phyloP scores from a whole-genome alignment of 2,329 filamentous ascomycete species.

The Plectosphaerella plurivora region DNA sequence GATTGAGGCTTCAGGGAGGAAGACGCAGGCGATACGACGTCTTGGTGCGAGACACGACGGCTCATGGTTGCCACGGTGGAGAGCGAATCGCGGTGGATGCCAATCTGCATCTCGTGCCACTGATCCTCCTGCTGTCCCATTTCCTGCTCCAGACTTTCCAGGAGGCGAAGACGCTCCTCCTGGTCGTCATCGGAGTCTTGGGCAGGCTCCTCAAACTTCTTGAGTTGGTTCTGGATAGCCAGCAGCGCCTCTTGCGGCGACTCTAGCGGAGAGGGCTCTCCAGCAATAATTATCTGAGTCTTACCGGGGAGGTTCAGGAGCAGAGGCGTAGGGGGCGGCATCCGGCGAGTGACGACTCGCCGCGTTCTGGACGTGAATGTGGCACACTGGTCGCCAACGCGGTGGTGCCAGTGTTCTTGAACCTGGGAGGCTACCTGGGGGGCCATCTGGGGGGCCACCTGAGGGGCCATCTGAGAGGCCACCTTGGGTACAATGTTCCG shows the following conservation, averaged over 20 bases:
- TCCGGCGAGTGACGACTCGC: constrained; percentile 40
- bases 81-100: constrained; percentile 45
- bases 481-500: constrained; percentile 10
- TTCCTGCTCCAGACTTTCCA: constrained; percentile 58
- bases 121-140: constrained; percentile 56
- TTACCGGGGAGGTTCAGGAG: constrained; percentile 38
- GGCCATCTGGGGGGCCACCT: too few relatives aligned
- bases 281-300: constrained; percentile 37
- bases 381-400: constrained; percentile 54
- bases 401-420: constrained; percentile 43
- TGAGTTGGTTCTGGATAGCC: constrained; percentile 48
- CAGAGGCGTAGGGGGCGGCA: constrained; percentile 53
- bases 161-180: constrained; percentile 39
- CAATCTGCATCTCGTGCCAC: constrained; percentile 54
- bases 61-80: constrained; percentile 37
- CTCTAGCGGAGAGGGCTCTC: constrained; percentile 48
- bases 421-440: constrained; percentile 12
- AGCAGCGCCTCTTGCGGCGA: constrained; percentile 44
- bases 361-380: constrained; percentile 53
- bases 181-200: constrained; percentile 30
- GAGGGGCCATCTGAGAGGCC: too few relatives aligned
- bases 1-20: constrained; percentile 4
- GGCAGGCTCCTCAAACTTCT: constrained; percentile 38
- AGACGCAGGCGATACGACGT: neutral
- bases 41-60: constrained; percentile 23